These are phyloP conservation scores for Bimuria novae-zelandiae DNA, from an alignment of 2,329 filamentous ascomycete genomes.

Conservation along the genomic window DNA sequence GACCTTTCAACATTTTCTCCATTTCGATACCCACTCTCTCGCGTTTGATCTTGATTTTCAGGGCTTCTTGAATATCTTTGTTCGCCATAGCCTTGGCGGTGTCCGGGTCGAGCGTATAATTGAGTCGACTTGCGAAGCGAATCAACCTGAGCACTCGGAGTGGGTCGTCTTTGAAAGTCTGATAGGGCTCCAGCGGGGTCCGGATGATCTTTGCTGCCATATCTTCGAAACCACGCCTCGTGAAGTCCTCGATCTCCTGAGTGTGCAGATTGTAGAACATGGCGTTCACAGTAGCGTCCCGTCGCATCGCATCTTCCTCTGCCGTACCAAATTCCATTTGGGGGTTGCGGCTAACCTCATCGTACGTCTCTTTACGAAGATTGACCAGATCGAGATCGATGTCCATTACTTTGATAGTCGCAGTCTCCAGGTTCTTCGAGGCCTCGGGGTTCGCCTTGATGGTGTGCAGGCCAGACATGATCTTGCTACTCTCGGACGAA, in stretches of 20 bases:
- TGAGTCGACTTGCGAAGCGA: slow-evolving; percentile 83
- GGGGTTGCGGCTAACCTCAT: slow-evolving; percentile 86
- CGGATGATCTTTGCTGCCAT: slow-evolving; percentile 74
- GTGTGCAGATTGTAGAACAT: slow-evolving; percentile 94
- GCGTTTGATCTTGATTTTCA: slow-evolving; percentile 88
- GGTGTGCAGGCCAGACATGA: slow-evolving; percentile 76
- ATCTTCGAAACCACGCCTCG: slow-evolving; percentile 72
- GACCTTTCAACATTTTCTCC: slow-evolving; percentile 83
- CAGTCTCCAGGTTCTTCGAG: slow-evolving; percentile 93
- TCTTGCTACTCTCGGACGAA: slow-evolving; percentile 56
- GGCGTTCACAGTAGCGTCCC: slow-evolving; percentile 93
- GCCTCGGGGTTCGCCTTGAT: slow-evolving; percentile 93
- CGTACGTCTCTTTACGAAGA: slow-evolving; percentile 87
- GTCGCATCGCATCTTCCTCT: slow-evolving; percentile 83
- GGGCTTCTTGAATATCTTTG: slow-evolving; percentile 73
- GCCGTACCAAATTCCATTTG: slow-evolving; percentile 93
- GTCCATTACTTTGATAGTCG: slow-evolving; percentile 81
- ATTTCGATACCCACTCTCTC: slow-evolving; percentile 87
- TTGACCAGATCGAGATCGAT: slow-evolving; percentile 95
- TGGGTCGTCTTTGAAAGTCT: slow-evolving; percentile 95
- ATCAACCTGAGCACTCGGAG: slow-evolving; percentile 84
- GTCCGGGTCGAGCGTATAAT: slow-evolving; percentile 74
- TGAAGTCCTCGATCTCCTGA: slow-evolving; percentile 81
- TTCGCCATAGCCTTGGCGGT: slow-evolving; percentile 77
- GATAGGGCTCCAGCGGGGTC: slow-evolving; percentile 83